These are phyloP conservation scores for Phytophthora niederhauseri DNA, from an alignment of 352 stramenopile species.

Conservation along the genomic window DNA sequence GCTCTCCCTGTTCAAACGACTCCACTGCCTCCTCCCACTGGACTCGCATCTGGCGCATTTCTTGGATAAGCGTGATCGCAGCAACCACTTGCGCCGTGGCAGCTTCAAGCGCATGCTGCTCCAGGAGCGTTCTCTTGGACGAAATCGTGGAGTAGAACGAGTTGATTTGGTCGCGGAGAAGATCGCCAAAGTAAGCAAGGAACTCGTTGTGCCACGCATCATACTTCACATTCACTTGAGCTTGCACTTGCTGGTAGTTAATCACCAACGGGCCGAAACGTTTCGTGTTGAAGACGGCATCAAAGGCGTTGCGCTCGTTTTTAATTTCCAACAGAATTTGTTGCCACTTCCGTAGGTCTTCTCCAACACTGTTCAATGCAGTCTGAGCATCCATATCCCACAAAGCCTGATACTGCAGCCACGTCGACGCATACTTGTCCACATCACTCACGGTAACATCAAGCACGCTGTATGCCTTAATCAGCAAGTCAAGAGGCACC, in stretches of 20 bases:
- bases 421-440: slow-evolving; percentile 94
- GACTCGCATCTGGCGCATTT: slow-evolving; percentile 78
- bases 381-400: slow-evolving; percentile 98
- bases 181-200: slow-evolving; percentile 94
- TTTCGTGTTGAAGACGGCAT: slow-evolving; percentile 91
- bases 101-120: slow-evolving; percentile 95
- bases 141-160: slow-evolving; percentile 89
- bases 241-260: slow-evolving; percentile 93
- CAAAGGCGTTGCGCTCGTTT: slow-evolving; percentile 95
- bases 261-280: slow-evolving; percentile 90
- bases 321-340: slow-evolving; percentile 97
- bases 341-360: slow-evolving; percentile 97
- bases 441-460: slow-evolving; percentile 85
- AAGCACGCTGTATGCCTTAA: slow-evolving; percentile 80
- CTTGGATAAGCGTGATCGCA: slow-evolving; percentile 90
- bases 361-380: slow-evolving; percentile 92
- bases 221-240: slow-evolving; percentile 98
- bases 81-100: slow-evolving; percentile 97
- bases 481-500: slow-evolving; percentile 65
- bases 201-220: slow-evolving; percentile 99
- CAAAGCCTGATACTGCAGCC: slow-evolving; percentile 98
- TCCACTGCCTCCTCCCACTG: slow-evolving; percentile 84
- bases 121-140: slow-evolving; percentile 88
- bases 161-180: slow-evolving; percentile 95
- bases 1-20: slow-evolving; percentile 94